Evolutionary conservation across 768 basidiomycete species (phyloP), one percentile per base, ranked within the genome.

Genomic region (Boletus pseudopeckii): DNA sequence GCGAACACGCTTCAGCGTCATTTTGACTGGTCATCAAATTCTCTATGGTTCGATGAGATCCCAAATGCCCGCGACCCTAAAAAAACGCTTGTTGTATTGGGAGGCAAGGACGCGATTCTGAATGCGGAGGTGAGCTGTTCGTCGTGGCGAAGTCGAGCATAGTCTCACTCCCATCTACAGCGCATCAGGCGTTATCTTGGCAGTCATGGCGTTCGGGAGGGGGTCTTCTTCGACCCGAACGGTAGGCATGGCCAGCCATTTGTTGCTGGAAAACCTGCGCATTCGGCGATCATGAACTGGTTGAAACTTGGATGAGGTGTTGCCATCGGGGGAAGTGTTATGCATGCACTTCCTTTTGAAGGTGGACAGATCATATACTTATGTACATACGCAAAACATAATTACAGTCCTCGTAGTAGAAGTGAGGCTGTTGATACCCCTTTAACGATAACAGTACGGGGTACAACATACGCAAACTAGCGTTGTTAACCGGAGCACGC

Each of bases 31-130:
- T 77, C 82, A 37, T 81, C 88, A 11, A 97, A 97, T 65, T 85
- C 90, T 10, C 75, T 98, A 11, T 98, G 89, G 84, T 90, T 83
- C 56, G 90, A 94, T 69, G 89, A 95, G 62, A 92, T 96, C 43
- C 90, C 91, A 1, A 78, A 92, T 63, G 88, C 86, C 15, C 73
- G 76, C 15, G 84, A 93, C 67, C 79, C 84, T 1, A 59, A 74
- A 33, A 85, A 81, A 64, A 81, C 86, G 0, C 69, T 85, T 46
- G 89, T 92, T 67, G 75, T 95, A 56, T 75, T 97, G 17, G 90
- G 92, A n/a, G 90, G 87, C 2, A 78, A 83, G 56, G 94, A 97
- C 60, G 77, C 77, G 20, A 91, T 98, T 61, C 71, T 96, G 50
- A 80, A 88, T 62, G 79, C 90, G 15, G 74, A 80, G 63, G 91